Conservation (phyloP, 805 yeast genomes). For the Candida andamanensis region DNA sequence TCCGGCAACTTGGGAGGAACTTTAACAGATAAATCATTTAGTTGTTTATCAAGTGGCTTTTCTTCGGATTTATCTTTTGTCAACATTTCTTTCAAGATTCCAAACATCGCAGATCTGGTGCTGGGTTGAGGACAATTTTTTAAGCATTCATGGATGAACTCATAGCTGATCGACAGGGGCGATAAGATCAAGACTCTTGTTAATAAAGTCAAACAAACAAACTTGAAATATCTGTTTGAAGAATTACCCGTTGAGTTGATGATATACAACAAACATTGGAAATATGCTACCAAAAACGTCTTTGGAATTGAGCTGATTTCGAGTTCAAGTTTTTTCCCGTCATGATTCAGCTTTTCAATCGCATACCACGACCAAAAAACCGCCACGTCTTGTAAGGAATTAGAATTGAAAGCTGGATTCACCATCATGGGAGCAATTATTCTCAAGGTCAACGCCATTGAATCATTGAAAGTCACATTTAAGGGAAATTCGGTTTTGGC, state of each 20-base stretch:
- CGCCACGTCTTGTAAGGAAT: slow-evolving; percentile 22
- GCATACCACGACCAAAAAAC: slow-evolving; percentile 38
- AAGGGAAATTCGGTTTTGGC: slow-evolving; percentile 1
- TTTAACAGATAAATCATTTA: slow-evolving; percentile 2
- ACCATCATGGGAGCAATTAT: slow-evolving; percentile 33
- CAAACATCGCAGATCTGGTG: slow-evolving; percentile 55
- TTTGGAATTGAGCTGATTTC: slow-evolving; percentile 29
- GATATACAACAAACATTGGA: slow-evolving; percentile 24
- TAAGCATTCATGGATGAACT: slow-evolving; percentile 60
- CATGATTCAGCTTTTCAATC: slow-evolving; percentile 8
- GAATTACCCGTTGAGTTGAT: slow-evolving; percentile 15
- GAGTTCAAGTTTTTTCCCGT: slow-evolving; percentile 17
- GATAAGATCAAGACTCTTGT: slow-evolving; percentile 57
- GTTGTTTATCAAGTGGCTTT: slow-evolving; percentile 1
- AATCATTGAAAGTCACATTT: slow-evolving; percentile 16
- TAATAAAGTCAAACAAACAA: slow-evolving; percentile 53
- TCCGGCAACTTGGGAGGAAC: slow-evolving; percentile 22
- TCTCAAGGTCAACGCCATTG: slow-evolving; percentile 21
- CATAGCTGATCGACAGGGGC: slow-evolving; percentile 53
- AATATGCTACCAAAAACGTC: slow-evolving; percentile 23
- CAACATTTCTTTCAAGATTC: slow-evolving; percentile 65
- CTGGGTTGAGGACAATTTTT: slow-evolving; percentile 60
- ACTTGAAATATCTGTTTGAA: slow-evolving; percentile 22
- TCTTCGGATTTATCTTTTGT: slow-evolving; percentile 24
- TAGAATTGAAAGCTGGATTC: slow-evolving; percentile 17